Base-by-base conservation (phyloP, 805 yeast genomes). In the Wickerhamiella qilinensis region DNA sequence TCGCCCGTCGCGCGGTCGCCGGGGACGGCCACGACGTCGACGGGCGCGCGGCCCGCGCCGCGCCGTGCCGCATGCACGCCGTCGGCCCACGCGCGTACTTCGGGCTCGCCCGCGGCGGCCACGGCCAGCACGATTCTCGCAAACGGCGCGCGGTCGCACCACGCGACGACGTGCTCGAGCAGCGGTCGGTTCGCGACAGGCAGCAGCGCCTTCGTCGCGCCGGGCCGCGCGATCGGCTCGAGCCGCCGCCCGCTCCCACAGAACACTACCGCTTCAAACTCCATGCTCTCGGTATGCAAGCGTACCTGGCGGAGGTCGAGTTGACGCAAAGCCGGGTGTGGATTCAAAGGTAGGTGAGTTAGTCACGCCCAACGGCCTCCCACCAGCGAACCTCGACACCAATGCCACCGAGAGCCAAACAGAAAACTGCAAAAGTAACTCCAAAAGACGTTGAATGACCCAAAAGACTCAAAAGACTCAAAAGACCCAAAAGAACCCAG, bases 141-240 rank as follows among this genome's bases (percentile, higher is more conserved):
- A 58, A 86, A 86, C 42, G 76, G 76, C 2, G 93, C 95, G 53
- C 69, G 67, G 51, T 76, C 85, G 64, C 97, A 86, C 97, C 97
- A 91, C 48, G 80, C 86, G 27, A 91, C 64, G 2, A 80, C 93
- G 53, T 83, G 80, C 50, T 77, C 77, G 32, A 91, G 63, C 84
- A 91, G 77, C 12, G 95, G 93, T 51, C 71, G 71, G 56, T 86
- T 86, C 6, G 91, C 97, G 27, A 91, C 66, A 2, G 97, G 97
- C 33, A 93, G 59, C 36, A 86, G 62, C 0, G 96, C 93, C 61
- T 91, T 91, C 7, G 93, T 71, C 5, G 69, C 55, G 15, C 91
- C 86, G 2, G 78, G 64, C 0, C 86, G 69, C 14, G 63, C 57
- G 44, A 88, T 72, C 0, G 97, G 97, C 14, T 71, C 55, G 47